Base-by-base conservation (phyloP, 2,329 filamentous ascomycete species). In the Monosporascus ibericus region DNA sequence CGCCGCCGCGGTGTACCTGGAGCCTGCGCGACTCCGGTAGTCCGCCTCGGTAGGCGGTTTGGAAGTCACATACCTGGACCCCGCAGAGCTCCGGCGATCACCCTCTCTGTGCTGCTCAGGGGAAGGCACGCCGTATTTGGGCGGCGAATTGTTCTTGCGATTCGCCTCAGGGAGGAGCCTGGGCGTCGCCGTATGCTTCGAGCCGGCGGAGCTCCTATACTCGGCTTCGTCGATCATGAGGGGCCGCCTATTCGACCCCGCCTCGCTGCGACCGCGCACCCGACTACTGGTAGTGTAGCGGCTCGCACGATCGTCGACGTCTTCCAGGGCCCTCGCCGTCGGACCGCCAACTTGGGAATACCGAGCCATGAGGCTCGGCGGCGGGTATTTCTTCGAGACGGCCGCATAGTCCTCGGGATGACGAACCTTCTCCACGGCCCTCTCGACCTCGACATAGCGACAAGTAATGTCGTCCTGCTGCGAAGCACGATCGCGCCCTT, bases 401-500 rank as follows among this genome's bases (percentile, higher is more conserved):
- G 65, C 55, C 1, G 64, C 53, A 39, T 68, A 67, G 15, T 69
- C 60, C 52, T 73, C 65, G 3, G 68, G 62, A 52, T 72, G 71
- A 39, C 67, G 66, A 11, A 68, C 62, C 58, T 70, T 72, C 48
- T 76, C 68, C 22, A 69, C 63, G 5, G 64, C 64, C 14, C 67
- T 61, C 51, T 72, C 69, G 18, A 69, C 60, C 56, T 73, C 70
- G 49, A 70, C 60, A 47, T 70, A 72, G 25, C 69, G 68, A 22
- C 27, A 75, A 74, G 74, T 72, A 20, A 62, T 61, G 11, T 76
- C 74, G 48, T 72, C 72, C 48, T 76, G 72, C 24, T 64, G 70
- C 6, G 69, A 67, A 52, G 68, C 65, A 30, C 65, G 72, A 44
- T 68, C 60, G 6, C 69, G 69, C 15, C 87, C 84, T 54, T 78